Conservation (phyloP, 805 yeast species). For the Candida jianshihensis region DNA sequence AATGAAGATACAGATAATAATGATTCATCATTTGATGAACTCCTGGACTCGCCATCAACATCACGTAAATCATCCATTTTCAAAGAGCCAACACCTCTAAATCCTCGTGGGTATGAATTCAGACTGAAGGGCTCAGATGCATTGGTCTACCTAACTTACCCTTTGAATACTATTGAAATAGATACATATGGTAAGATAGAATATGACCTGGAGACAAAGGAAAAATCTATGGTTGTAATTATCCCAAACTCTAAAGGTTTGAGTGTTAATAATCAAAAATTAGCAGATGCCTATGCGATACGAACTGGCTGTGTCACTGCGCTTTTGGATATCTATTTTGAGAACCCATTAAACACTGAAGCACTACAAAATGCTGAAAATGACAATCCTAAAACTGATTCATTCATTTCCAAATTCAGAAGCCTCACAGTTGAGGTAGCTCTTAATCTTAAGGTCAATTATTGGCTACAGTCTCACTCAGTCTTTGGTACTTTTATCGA, state of each 20-base stretch:
- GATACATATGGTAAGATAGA: slow-evolving; percentile 21
- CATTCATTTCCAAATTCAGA: slow-evolving; percentile 15
- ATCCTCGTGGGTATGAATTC: slow-evolving; percentile 20
- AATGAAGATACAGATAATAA: slow-evolving; percentile 1
- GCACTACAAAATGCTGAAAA: background rate
- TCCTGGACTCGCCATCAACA: slow-evolving; percentile 9
- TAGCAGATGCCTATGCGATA: slow-evolving; percentile 22
- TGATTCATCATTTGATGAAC: slow-evolving; percentile 16
- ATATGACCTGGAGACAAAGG: slow-evolving; percentile 18
- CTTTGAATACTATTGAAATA: slow-evolving; percentile 12
- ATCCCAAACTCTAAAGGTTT: slow-evolving; percentile 21
- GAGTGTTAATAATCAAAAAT: slow-evolving; percentile 17
- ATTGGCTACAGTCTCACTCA: slow-evolving; percentile 18
- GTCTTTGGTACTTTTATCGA: slow-evolving; percentile 18
- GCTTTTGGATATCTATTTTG: slow-evolving; percentile 16
- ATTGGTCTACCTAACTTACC: slow-evolving; percentile 19
- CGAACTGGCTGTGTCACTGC: slow-evolving; percentile 23
- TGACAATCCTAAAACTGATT: background rate
- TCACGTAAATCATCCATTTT: slow-evolving; percentile 13
- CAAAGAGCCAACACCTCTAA: slow-evolving; percentile 8
- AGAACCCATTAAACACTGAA: slow-evolving; percentile 14
- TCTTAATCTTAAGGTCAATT: slow-evolving; percentile 9
- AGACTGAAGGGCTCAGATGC: slow-evolving; percentile 11
- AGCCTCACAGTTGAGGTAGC: slow-evolving; percentile 15
- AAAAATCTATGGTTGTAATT: slow-evolving; percentile 20